Percentiles rank a stretch among this genome's conserved stretches.
These are phyloP conservation scores for Cyberlindnera mississippiensis DNA, from an alignment of 805 yeast species.

Conservation along the genomic window DNA sequence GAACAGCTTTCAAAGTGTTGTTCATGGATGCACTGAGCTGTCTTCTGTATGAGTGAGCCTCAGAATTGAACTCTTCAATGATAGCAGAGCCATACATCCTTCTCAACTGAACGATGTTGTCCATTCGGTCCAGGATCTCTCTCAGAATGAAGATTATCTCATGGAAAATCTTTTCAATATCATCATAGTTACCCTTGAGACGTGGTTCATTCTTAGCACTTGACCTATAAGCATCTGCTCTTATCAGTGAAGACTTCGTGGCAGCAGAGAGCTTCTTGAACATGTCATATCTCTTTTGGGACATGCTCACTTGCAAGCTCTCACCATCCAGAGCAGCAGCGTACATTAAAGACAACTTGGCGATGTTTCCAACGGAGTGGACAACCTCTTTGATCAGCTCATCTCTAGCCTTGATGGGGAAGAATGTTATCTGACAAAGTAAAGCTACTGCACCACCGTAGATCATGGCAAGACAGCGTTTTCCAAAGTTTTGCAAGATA, in stretches of 20 bases:
- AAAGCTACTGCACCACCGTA: conserved; percentile 48
- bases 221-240: conserved; percentile 39
- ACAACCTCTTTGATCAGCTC: conserved; percentile 40
- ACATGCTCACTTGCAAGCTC: conserved; percentile 22
- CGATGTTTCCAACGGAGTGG: conserved; percentile 35
- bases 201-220: conserved; percentile 45
- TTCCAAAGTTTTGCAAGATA: conserved; percentile 42
- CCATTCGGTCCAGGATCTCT: conserved; percentile 45
- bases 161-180: conserved; percentile 35
- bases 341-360: conserved; percentile 35
- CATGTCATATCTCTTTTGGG: conserved; percentile 30
- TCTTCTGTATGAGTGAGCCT: conserved; percentile 40
- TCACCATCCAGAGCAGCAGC: conserved; percentile 39
- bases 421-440: conserved; percentile 40
- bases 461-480: conserved; percentile 46
- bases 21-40: conserved; percentile 40
- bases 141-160: conserved; percentile 44
- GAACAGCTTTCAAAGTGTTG: conserved; percentile 38
- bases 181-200: conserved; percentile 42
- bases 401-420: conserved; percentile 46
- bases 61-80: conserved; percentile 39
- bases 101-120: conserved; percentile 41
- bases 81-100: conserved; percentile 42
- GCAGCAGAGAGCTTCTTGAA: conserved; percentile 32
- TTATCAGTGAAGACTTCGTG: conserved; percentile 35